Percentiles rank a stretch among this genome's conserved stretches.
These are phyloP conservation scores for Phoma herbarum DNA, from an alignment of 2,329 filamentous ascomycete genomes.

Conservation along the genomic window DNA sequence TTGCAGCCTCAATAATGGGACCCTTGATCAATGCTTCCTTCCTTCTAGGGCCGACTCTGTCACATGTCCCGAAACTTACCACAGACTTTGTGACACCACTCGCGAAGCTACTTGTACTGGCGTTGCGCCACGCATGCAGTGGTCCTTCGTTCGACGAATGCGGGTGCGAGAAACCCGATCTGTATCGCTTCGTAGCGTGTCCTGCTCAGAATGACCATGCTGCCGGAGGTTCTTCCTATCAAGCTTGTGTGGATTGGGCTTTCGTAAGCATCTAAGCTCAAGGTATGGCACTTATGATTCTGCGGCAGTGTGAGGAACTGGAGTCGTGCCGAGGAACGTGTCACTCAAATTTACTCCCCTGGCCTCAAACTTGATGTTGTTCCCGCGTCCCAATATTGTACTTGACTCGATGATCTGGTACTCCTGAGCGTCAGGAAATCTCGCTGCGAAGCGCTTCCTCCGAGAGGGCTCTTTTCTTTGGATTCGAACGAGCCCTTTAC, in stretches of 20 bases:
- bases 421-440: background rate
- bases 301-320: background rate
- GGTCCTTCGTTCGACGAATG: background rate
- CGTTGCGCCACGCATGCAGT: conserved; percentile 8
- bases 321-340: background rate
- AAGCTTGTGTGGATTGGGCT: background rate
- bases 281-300: background rate
- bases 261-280: background rate
- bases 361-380: background rate
- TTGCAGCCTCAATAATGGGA: background rate
- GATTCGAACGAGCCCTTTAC: background rate
- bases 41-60: background rate
- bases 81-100: background rate
- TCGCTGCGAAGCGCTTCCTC: background rate
- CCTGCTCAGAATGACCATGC: background rate
- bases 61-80: conserved; percentile 1
- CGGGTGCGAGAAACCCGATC: background rate
- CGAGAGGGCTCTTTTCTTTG: background rate
- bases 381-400: background rate
- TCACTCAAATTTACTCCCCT: background rate
- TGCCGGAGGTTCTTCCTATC: conserved; percentile 5
- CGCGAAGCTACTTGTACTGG: background rate
- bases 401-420: background rate
- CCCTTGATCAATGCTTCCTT: conserved; percentile 2
- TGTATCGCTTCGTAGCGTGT: background rate